Conservation (phyloP, 2,329 filamentous ascomycete species). For the Hymenoscyphus salicellus region DNA sequence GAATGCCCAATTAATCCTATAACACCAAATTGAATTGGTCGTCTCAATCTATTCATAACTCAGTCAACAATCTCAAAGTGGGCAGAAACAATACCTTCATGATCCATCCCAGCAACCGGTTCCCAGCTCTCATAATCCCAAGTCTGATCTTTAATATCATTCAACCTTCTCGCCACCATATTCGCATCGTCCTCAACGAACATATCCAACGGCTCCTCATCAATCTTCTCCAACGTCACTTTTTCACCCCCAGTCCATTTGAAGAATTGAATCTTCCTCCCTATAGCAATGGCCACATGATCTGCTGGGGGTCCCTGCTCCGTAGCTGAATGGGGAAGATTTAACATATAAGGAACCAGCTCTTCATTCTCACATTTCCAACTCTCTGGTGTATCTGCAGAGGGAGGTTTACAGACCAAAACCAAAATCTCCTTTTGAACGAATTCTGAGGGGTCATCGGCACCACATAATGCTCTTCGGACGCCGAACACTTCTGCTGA, state of each 20-base stretch:
- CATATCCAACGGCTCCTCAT: conserved; percentile 1
- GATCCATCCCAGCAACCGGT: background rate
- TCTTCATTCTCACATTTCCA: conserved; percentile 2
- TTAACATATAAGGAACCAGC: conserved; percentile 7
- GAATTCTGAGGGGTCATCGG: background rate
- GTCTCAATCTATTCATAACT: background rate
- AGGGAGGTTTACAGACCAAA: background rate
- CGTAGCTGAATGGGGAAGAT: background rate
- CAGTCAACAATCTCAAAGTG: background rate
- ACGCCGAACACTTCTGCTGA: background rate
- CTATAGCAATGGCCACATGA: conserved; percentile 1
- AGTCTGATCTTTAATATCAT: conserved; percentile 5
- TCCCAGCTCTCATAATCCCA: conserved; percentile 10
- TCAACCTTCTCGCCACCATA: background rate
- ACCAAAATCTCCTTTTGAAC: conserved; percentile 5
- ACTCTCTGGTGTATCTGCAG: conserved; percentile 1
- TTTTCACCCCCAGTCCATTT: background rate
- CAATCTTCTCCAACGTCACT: background rate
- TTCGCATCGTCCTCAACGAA: background rate
- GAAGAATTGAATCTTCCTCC: conserved; percentile 5
- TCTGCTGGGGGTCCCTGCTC: background rate
- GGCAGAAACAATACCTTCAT: background rate
- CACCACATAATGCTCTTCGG: background rate
- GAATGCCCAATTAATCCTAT: no score
- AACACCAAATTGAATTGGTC: no score